phyloP scores from a whole-genome alignment of 164 flowering plant genomes.

The Santalum album region DNA sequence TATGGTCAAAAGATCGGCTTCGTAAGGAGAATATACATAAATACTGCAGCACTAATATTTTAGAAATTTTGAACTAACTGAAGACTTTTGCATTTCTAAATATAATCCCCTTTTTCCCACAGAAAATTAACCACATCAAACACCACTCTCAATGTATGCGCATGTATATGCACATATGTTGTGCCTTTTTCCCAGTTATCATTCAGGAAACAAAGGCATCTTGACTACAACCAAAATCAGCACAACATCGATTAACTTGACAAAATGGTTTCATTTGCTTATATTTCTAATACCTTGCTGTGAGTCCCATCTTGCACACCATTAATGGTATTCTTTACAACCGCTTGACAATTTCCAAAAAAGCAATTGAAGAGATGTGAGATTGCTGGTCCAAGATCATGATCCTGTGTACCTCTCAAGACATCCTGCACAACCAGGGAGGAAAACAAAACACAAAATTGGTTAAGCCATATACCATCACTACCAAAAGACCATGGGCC shows the following conservation, averaged over 20 bases:
- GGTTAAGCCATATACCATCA: not conserved
- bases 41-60: not conserved
- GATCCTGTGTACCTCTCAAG: constrained; percentile 81
- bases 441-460: not conserved
- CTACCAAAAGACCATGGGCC: not conserved
- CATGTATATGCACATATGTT: too few species aligned
- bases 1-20: not conserved
- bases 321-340: constrained; percentile 27
- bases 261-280: too few species aligned
- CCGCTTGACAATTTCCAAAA: constrained; percentile 56
- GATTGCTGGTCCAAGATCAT: constrained; percentile 71
- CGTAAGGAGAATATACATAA: not conserved
- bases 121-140: too few species aligned
- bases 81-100: too few species aligned
- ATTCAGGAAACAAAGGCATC: too few species aligned
- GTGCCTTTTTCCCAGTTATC: too few species aligned
- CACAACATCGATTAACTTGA: too few species aligned
- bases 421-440: constrained; percentile 42
- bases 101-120: too few species aligned
- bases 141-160: too few species aligned
- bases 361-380: constrained; percentile 84
- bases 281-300: constrained; percentile 51
- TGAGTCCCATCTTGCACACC: constrained; percentile 24
- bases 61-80: not conserved
- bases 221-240: too few species aligned